Percentiles rank a stretch among this genome's conserved stretches.
Conservation (phyloP, 2,329 filamentous ascomycete species). For the Ilyonectria sp. region DNA sequence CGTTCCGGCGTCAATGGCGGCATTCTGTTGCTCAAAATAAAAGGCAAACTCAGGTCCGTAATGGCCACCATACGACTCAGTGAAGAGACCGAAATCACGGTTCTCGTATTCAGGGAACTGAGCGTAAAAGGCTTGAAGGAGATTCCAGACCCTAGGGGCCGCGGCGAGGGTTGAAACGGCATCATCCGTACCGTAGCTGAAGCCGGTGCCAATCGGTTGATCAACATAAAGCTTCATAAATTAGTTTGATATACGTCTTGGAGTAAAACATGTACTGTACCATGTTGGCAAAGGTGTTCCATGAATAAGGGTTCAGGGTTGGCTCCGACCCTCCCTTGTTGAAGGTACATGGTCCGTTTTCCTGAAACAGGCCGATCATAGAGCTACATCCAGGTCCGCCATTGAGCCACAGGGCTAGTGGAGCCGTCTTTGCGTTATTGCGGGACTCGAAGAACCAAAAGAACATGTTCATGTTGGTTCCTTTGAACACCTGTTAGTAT, state of each 20-base stretch:
- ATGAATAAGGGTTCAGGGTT: conserved; percentile 2
- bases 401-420: neutral
- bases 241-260: no score
- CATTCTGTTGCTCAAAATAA: conserved; percentile 70
- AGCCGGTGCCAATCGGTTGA: neutral
- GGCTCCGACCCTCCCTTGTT: conserved; percentile 1
- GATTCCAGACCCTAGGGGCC: no score
- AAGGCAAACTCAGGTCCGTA: conserved; percentile 71
- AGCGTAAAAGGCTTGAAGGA: no score
- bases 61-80: conserved; percentile 70
- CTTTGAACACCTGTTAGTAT: neutral
- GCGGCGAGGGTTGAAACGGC: no score
- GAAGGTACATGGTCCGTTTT: conserved; percentile 4
- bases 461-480: neutral
- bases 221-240: neutral
- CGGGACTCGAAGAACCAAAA: conserved; percentile 7
- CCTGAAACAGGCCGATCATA: conserved; percentile 6
- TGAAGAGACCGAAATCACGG: conserved; percentile 61
- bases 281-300: conserved; percentile 11
- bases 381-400: neutral
- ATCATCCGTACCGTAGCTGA: neutral
- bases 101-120: no score
- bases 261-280: no score
- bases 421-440: neutral
- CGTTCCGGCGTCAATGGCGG: conserved; percentile 60